Evolutionary conservation across 2,329 filamentous ascomycete species (phyloP), one percentile per base, ranked within the genome.

Genomic region (Dendryphion nanum): DNA sequence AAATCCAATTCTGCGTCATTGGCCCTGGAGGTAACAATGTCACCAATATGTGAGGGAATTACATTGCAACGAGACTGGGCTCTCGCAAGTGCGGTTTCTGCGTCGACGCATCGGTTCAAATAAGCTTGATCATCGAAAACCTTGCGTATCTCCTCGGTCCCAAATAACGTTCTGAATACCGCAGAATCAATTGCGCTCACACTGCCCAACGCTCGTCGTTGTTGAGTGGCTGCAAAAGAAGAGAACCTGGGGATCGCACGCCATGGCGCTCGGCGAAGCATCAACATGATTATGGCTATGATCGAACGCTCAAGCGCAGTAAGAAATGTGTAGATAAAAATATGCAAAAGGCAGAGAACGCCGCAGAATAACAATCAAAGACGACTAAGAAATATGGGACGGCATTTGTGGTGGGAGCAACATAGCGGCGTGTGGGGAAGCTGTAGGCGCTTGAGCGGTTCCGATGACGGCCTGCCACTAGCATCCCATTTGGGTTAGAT

Each of bases 81-180:
- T 42, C 72, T 64, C 3, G 75, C 74, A 5, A 78, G 61, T 10
- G 75, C 75, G 2, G 71, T 69, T 52, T 78, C 75, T 6, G 72
- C 73, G 24, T 76, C 71, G 6, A 77, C 66, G 40, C 74, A 72
- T 33, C 68, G 66, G 19, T 64, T 55, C 21, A 77, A 66, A 48
- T 77, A 77, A 6, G 72, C 65, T 44, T 67, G 63, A 40, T 77
- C 74, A 18, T 71, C 68, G 51, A 77, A 77, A 37, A 74, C 61
- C 55, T 72, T 63, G 21, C 74, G 67, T 28, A 76, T 73, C 44
- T 75, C 73, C 4, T 75, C 67, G 1, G 72, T 76, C 7, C 74
- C 73, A 39, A 77, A 77, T 1, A 77, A 55, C 6, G 71, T 73
- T 3, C 72, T 66, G 47, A 76, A 77, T 14, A 78, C 66, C 6